Percentiles rank a stretch among this genome's conserved stretches.
Conservation (phyloP, 2,329 filamentous ascomycete genomes). For the Orbilia oligospora region DNA sequence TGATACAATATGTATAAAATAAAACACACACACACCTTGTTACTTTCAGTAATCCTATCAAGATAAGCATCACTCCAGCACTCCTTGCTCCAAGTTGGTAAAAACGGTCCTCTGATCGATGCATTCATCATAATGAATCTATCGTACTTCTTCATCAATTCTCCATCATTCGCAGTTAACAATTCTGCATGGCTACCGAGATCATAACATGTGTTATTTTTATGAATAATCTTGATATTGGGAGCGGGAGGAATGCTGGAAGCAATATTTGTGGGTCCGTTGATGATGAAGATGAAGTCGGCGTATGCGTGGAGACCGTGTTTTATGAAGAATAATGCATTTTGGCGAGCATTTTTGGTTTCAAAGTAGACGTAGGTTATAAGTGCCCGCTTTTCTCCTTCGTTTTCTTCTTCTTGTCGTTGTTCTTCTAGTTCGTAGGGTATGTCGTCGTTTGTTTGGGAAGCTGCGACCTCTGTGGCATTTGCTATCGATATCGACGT, state of each 20-base stretch:
- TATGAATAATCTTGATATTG: conserved; percentile 65
- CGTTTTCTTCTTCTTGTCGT: background rate
- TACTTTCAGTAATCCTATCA: conserved; percentile 64
- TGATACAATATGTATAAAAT: background rate
- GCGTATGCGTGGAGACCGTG: conserved; percentile 66
- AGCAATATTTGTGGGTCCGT: conserved; percentile 64
- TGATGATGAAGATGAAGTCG: conserved; percentile 68
- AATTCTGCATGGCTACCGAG: conserved; percentile 67
- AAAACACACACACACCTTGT: conserved; percentile 48
- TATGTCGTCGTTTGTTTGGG: background rate
- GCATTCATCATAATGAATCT: conserved; percentile 67
- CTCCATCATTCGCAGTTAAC: conserved; percentile 62
- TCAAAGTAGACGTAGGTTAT: conserved; percentile 67
- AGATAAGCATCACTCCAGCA: conserved; percentile 67
- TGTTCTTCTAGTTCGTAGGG: conserved; percentile 5
- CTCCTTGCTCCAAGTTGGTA: conserved; percentile 65
- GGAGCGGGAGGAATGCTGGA: conserved; percentile 63
- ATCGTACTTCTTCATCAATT: conserved; percentile 66
- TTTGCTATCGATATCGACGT: background rate
- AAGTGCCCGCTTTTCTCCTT: conserved; percentile 46
- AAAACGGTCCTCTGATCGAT: conserved; percentile 66
- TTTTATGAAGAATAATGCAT: conserved; percentile 66
- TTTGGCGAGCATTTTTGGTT: conserved; percentile 64
- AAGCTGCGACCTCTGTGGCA: background rate
- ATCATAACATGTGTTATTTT: conserved; percentile 66